Conservation (phyloP, 2,329 filamentous ascomycete genomes). For the Ceratocystis papillata region DNA sequence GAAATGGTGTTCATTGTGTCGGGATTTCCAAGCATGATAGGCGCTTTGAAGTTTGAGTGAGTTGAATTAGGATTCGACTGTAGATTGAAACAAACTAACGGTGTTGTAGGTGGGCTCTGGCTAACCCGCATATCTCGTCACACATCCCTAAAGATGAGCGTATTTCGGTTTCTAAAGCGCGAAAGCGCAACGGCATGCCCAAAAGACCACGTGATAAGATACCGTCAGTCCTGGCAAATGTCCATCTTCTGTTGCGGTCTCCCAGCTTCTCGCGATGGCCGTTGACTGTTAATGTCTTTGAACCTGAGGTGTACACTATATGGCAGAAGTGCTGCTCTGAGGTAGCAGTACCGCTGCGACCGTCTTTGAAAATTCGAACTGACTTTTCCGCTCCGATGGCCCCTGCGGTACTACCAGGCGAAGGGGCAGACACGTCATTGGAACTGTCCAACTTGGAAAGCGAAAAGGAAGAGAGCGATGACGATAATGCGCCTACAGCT, state of each 20-base stretch:
- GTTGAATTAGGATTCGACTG: constrained; percentile 29
- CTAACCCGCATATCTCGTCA: constrained; percentile 68
- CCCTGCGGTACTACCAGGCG: constrained; percentile 6
- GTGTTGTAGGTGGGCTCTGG: constrained; percentile 69
- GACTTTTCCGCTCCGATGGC: constrained; percentile 39
- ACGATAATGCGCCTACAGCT: not conserved
- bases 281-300: constrained; percentile 68
- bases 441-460: constrained; percentile 1
- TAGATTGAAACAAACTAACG: constrained; percentile 2
- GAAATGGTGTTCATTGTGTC: constrained; percentile 79
- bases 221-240: constrained; percentile 60
- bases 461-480: not conserved
- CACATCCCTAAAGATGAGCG: constrained; percentile 60
- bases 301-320: constrained; percentile 52
- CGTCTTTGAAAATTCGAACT: constrained; percentile 43
- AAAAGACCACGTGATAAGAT: constrained; percentile 50
- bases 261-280: constrained; percentile 77
- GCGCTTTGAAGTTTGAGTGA: constrained; percentile 88
- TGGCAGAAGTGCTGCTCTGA: constrained; percentile 54
- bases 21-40: constrained; percentile 77
- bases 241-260: constrained; percentile 70
- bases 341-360: constrained; percentile 38
- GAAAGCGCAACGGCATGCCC: constrained; percentile 44
- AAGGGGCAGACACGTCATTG: constrained; percentile 1
- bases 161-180: constrained; percentile 43